Evolutionary conservation across 352 stramenopile genomes (phyloP), one percentile per base, ranked within the genome.

Genomic region (Labyrinthula sp.): DNA sequence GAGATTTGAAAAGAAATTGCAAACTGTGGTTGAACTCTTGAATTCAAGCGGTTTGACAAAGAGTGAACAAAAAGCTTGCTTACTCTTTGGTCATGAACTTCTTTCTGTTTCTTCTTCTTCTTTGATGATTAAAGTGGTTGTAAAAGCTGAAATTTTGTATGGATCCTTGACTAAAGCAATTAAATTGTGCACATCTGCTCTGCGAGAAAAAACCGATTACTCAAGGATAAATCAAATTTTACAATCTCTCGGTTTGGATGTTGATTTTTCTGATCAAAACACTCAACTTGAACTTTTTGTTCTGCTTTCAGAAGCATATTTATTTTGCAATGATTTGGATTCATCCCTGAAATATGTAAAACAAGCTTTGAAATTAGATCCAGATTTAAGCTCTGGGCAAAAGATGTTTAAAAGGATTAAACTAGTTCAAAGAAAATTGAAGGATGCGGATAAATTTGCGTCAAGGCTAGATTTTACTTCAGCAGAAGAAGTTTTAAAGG

Each of bases 331-430:
- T 4, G 56, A 67, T 10, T 56, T 54, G 0, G 48, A 65, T n/a
- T 22, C 37, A 20, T 48, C 36, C n/a, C 8, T 63, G 9, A 33
- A 47, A n/a, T 37, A 65, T 17, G 48, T 71, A 10, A 54, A 54
- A 34, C 58, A 66, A 38, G 59, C 56, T 5, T 18, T 66, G 8
- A 41, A 62, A 34, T 35, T 66, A 2, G 60, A 63, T 41, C 63
- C 63, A 3, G 63, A 71, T 38, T 48, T 43, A 17, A 12, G 20
- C 17, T 38, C 30, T n/a, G 48, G 40, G 7, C 55, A 61, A 17
- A 5, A 18, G 29, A 27, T 34, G 6, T 52, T 58, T 18, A 45
- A 31, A 20, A 27, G 18, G 17, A 38, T 45, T 3, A 38, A 46
- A 35, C 39, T 27, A 10, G 24, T 62, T 2, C 15, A 46, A 1